These are phyloP conservation scores for Gryganskiella cystojenkinii DNA, from an alignment of 192 early-diverging fungal species.

Conservation along the genomic window DNA sequence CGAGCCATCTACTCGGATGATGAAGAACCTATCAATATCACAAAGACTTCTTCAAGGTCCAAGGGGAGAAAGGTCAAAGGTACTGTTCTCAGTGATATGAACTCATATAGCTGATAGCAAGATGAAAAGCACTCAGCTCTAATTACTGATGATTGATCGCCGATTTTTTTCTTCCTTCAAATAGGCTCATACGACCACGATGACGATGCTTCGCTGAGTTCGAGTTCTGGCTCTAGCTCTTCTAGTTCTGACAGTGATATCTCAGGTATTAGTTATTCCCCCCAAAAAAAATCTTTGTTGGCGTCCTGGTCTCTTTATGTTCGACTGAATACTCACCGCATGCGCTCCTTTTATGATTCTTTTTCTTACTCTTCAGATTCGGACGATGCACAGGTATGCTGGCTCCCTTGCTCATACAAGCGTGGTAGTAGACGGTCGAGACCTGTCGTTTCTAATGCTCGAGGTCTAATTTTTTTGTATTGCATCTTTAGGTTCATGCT, in stretches of 20 bases:
- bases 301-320: no score
- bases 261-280: slow-evolving; percentile 66
- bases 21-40: slow-evolving; percentile 59
- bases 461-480: no score
- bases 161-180: not conserved
- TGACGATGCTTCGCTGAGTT: slow-evolving; percentile 55
- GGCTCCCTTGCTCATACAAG: no score
- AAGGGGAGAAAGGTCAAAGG: no score
- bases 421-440: no score
- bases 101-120: no score
- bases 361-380: slow-evolving; percentile 10
- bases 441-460: no score
- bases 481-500: no score
- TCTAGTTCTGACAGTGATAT: slow-evolving; percentile 85
- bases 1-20: slow-evolving; percentile 56
- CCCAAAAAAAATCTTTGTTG: slow-evolving; percentile 15
- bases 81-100: no score
- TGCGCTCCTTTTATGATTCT: slow-evolving; percentile 13
- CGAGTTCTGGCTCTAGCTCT: slow-evolving; percentile 59
- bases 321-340: no score
- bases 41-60: slow-evolving; percentile 9
- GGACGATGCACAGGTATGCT: no score
- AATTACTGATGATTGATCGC: not conserved
- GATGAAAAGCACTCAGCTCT: no score
- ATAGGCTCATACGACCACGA: not conserved